Base-by-base conservation (phyloP, 2,329 filamentous ascomycete genomes). In the Cercospora zeae-maydis region DNA sequence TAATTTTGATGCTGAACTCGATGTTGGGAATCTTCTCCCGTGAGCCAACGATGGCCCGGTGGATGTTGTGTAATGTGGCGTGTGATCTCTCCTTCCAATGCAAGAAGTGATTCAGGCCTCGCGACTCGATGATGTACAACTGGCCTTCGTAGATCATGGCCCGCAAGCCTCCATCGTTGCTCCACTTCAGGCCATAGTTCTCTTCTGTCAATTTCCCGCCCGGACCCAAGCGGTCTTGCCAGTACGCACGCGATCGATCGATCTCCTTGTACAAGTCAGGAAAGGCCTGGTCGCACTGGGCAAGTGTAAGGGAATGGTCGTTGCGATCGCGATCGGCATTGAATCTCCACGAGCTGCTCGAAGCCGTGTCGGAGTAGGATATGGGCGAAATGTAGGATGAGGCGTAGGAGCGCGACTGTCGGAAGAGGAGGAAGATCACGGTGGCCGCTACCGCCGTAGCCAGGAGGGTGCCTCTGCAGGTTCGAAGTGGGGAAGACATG, bases 1-100 rank as follows among this genome's bases (percentile, higher is more conserved):
- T 75, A 37, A 78, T 80, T 64, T 82, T 78, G 63, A 82, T 78
- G 36, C 78, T 76, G 65, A 83, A 83, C 66, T 83, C 81, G 57
- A 82, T 78, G 56, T 79, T 79, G 7, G 81, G 81, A 10, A 83
- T 74, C 10, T 66, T 69, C 24, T 71, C 72, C 10, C 76, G 67
- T 13, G 79, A 76, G 27, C 76, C 75, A 2, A 78, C 72, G 13
- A 84, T 74, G 8, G 81, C 80, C 33, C 82, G 80, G 63, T 83
- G 75, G 31, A 84, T 73, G 6, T 80, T 75, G 65, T 80, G 77
- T 2, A 83, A 73, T 0, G 79, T 80, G 1, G 79, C 79, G 33
- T 73, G 63, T 62, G 72, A 66, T 68, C 74, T 39, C 69, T 70
- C 69, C 55, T 67, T 65, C 69, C 69, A 71, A 57, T 71, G 69